Evolutionary conservation across 2,329 filamentous ascomycete species (phyloP), one percentile per base, ranked within the genome.

Genomic region (Herpotrichia juniperi): DNA sequence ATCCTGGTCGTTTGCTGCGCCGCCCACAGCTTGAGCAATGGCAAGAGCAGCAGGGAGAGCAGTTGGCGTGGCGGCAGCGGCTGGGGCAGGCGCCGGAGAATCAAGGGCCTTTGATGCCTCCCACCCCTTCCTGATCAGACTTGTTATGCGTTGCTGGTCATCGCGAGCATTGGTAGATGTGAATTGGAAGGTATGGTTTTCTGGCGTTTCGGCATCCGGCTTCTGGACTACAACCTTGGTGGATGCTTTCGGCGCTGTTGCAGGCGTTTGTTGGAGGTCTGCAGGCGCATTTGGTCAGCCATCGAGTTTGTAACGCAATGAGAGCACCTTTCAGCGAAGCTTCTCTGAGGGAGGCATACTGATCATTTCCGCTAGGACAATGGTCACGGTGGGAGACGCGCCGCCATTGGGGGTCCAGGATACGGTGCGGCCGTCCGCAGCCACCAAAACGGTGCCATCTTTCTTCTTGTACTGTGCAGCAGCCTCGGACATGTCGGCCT

Each of bases 201-300:
- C 83, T 16, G 90, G 78, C 44, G 88, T 84, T 24, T 79, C 73
- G 22, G 79, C 79, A 42, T 79, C 78, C 26, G 84, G 75, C 35
- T 84, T 76, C 70, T 92, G 89, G 56, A 89, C 89, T 63, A 97
- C 90, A 49, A 99, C 88, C 74, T 94, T 96, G 53, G 97, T 83
- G 82, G 96, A 96, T 47, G 96, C 92, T 80, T 96, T 97, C 16
- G 91, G 80, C 30, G 86, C 87, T n/a, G 82, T 87, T 54, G 91
- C 91, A 11, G 94, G 93, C 1, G 94, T 97, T 73, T 97, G 93
- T 74, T 99, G 93, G 43, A 99, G 84, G 76, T 97, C 91, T 94
- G 63, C 26, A 47, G 9, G 48, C 40, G 34, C 32, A 2, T 9
- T 19, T 11, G 21, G 56, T 57, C 51, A 57, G 47, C 35, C 40